Evolutionary conservation across 106 monocot species (phyloP), one percentile per base, ranked within the genome.

Genomic region (Xerophyta viscosa): DNA sequence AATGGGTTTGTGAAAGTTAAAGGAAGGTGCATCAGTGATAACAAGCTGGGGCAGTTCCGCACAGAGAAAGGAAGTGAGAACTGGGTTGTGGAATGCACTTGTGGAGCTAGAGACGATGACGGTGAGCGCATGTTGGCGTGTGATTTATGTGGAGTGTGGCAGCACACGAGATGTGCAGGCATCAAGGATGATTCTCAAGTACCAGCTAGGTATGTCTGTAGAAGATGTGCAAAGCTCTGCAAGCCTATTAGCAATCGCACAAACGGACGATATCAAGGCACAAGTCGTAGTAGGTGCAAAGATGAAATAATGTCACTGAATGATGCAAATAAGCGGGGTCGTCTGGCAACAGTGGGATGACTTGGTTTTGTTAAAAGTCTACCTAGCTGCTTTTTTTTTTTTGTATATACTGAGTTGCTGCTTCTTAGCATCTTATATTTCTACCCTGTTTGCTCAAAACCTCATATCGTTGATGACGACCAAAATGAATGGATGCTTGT

Each of bases 81-180:
- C 20, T 94, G 94, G 88, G 75, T 47, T 7, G 88, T 94, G 15
- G 75, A 94, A 3, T 94, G 88, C 39, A 1, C 31, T 10, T 94
- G 94, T 57, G 88, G 94, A 6, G 80, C 93, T 12, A 69, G 56
- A 33, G 93, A 94, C 22, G 93, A 94, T 29, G 93, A 94, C 37
- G 88, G 93, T 9, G 84, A 94, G 58, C 74, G 93, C 37, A 94
- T 94, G 93, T 0, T 94, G 31, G 75, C 84, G 1, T 94, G 88
- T 58, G 88, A 88, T 52, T 31, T 24, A 0, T 94, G 88, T 55
- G 80, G 78, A 5, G 84, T 88, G 37, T 94, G 94, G 84, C 66
- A 71, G 41, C 94, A 94, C 64, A 93, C 88, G 1, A 72, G 94
- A 30, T 94, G 94, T 39, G 29, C 62, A 7, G 88, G 88, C 1